Conservation (phyloP, 495 filamentous ascomycete species). For the Aspergillus steynii region DNA sequence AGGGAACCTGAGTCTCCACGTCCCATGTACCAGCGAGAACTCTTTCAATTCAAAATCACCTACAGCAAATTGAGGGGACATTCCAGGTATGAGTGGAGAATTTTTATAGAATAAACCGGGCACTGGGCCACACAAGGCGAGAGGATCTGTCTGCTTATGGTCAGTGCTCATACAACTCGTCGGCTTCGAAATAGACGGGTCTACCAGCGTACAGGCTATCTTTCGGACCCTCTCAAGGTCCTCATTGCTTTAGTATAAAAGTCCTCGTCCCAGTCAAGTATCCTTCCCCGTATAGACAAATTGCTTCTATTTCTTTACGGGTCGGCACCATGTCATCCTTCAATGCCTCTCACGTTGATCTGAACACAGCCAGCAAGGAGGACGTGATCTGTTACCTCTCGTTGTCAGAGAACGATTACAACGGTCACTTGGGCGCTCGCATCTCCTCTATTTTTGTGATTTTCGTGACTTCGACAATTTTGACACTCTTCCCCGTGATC, state of each 20-base stretch:
- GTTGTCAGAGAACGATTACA: slow-evolving; percentile 37
- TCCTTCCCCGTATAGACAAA: neutral
- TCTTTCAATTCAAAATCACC: no score
- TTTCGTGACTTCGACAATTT: slow-evolving; percentile 34
- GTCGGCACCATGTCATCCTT: slow-evolving; percentile 24
- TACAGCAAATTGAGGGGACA: no score
- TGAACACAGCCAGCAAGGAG: slow-evolving; percentile 31
- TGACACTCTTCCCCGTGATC: slow-evolving; percentile 62
- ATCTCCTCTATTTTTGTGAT: slow-evolving; percentile 46
- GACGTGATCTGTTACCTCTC: slow-evolving; percentile 37
- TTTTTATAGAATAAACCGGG: no score
- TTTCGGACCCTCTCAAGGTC: slow-evolving; percentile 1
- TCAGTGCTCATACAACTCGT: no score
- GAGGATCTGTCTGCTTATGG: no score
- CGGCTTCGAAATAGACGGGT: neutral
- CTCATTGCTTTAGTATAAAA: neutral
- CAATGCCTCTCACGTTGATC: slow-evolving; percentile 33
- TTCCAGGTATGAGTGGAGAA: neutral
- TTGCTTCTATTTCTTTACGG: neutral
- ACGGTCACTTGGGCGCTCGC: slow-evolving; percentile 40
- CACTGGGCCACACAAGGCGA: neutral
- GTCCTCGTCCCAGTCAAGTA: neutral
- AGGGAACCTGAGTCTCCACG: no score
- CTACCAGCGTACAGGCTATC: neutral
- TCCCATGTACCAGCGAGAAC: no score